These are phyloP conservation scores for Thermochaetoides thermophila DNA, from an alignment of 495 filamentous ascomycete genomes.

Conservation along the genomic window DNA sequence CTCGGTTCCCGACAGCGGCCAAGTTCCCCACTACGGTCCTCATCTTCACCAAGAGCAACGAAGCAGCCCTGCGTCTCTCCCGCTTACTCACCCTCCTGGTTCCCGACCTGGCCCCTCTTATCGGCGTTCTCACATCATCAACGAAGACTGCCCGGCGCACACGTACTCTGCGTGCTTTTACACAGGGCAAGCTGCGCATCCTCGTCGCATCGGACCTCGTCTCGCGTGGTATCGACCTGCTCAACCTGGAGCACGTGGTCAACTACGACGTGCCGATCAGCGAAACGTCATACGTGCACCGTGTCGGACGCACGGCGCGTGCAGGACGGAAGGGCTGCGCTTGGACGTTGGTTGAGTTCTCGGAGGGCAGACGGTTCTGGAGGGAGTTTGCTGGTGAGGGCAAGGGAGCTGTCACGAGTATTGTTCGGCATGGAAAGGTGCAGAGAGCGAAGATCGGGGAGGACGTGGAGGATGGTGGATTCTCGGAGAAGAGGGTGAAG, in stretches of 20 bases:
- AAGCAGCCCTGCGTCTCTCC: conserved; percentile 63
- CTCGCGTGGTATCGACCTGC: conserved; percentile 81
- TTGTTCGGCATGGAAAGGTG: conserved; percentile 12
- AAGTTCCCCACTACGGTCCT: conserved; percentile 36
- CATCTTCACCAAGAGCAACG: conserved; percentile 81
- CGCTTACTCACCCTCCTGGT: conserved; percentile 57
- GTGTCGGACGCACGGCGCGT: conserved; percentile 80
- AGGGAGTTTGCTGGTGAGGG: conserved; percentile 48
- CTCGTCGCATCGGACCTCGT: conserved; percentile 86
- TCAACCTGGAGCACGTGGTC: conserved; percentile 64
- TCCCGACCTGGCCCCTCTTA: conserved; percentile 38
- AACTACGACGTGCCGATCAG: conserved; percentile 87
- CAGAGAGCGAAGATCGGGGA: conserved; percentile 13
- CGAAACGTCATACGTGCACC: conserved; percentile 74
- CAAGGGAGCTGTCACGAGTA: conserved; percentile 14
- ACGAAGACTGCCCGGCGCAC: conserved; percentile 48
- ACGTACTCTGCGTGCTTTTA: conserved; percentile 45
- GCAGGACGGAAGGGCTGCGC: conserved; percentile 64
- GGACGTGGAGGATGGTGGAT: conserved; percentile 22
- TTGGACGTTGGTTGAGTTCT: conserved; percentile 65
- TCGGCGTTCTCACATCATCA: conserved; percentile 62
- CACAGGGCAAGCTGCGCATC: conserved; percentile 46
- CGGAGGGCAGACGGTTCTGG: conserved; percentile 79
- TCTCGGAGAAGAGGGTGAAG: conserved; percentile 36
- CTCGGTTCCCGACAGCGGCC: neutral